These are phyloP conservation scores for Erysiphe pulchra DNA, from an alignment of 2,329 filamentous ascomycete species.

Conservation along the genomic window DNA sequence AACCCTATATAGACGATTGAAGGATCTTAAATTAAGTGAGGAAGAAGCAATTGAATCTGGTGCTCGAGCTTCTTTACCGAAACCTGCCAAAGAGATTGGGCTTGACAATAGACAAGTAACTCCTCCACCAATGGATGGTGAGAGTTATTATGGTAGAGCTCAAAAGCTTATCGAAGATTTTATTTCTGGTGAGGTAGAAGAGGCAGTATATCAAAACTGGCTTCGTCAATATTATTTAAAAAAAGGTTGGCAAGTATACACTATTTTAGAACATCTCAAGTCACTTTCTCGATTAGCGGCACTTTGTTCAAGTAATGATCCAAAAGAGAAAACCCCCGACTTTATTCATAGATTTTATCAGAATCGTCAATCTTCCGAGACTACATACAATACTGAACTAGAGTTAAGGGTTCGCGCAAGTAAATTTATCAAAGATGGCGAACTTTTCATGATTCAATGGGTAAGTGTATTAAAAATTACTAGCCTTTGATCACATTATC, in stretches of 20 bases:
- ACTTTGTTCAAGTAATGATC: conserved; percentile 61
- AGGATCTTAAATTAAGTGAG: conserved; percentile 60
- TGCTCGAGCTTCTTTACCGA: conserved; percentile 42
- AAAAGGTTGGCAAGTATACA: conserved; percentile 82
- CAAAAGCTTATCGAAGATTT: conserved; percentile 69
- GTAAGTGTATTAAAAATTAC: conserved; percentile 29
- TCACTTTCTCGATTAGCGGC: conserved; percentile 59
- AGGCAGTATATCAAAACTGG: conserved; percentile 65
- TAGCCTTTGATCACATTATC: background rate
- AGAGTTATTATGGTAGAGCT: conserved; percentile 63
- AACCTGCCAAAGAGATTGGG: conserved; percentile 62
- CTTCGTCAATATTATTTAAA: conserved; percentile 78
- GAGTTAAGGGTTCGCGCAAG: conserved; percentile 79
- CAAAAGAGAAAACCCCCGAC: conserved; percentile 81
- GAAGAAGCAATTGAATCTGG: conserved; percentile 49
- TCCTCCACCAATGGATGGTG: conserved; percentile 28
- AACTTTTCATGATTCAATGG: conserved; percentile 73
- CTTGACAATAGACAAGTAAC: conserved; percentile 66
- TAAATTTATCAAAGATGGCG: conserved; percentile 75
- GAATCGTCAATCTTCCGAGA: conserved; percentile 59
- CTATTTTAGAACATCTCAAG: conserved; percentile 67
- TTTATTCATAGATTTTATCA: conserved; percentile 69
- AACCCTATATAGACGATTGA: conserved; percentile 63
- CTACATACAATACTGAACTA: conserved; percentile 73
- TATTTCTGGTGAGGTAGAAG: conserved; percentile 58